These are phyloP conservation scores for Botrytis deweyae DNA, from an alignment of 2,329 filamentous ascomycete species.

Conservation along the genomic window DNA sequence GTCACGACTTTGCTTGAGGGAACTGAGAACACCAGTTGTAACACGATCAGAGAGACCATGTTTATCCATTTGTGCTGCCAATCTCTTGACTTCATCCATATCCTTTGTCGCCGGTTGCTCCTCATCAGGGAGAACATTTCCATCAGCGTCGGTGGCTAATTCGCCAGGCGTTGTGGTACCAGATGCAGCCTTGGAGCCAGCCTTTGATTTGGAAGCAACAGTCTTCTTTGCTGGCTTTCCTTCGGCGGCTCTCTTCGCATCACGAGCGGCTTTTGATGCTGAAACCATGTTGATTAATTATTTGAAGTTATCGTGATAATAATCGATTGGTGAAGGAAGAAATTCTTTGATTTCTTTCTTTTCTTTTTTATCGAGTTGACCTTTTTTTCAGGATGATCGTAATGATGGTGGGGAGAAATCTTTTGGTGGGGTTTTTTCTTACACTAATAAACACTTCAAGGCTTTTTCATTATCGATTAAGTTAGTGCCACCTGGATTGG, in stretches of 20 bases:
- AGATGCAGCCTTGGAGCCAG: constrained; percentile 64
- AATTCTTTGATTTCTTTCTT: constrained; percentile 8
- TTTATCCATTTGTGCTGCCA: constrained; percentile 92
- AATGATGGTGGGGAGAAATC: constrained; percentile 22
- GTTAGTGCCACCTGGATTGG: neutral
- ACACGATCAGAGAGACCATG: constrained; percentile 95
- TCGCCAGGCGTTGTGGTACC: constrained; percentile 69
- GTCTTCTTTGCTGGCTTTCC: constrained; percentile 79
- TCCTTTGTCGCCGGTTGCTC: constrained; percentile 73
- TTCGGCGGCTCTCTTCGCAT: constrained; percentile 69
- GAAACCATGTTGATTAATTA: constrained; percentile 57
- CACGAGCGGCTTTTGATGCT: constrained; percentile 68
- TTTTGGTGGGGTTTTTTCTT: constrained; percentile 20
- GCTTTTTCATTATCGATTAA: constrained; percentile 16
- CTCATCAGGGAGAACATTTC: constrained; percentile 50
- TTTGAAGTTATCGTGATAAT: constrained; percentile 24
- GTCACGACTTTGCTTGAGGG: constrained; percentile 80
- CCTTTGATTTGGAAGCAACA: constrained; percentile 62
- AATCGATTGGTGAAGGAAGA: constrained; percentile 1
- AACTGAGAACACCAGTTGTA: constrained; percentile 93
- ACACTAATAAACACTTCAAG: constrained; percentile 32
- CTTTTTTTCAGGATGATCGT: constrained; percentile 21
- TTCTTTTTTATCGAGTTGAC: constrained; percentile 16
- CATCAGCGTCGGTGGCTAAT: constrained; percentile 63
- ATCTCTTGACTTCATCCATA: constrained; percentile 78